Conservation (phyloP, 1,139 yeast genomes). For the Meyerozyma sp. region DNA sequence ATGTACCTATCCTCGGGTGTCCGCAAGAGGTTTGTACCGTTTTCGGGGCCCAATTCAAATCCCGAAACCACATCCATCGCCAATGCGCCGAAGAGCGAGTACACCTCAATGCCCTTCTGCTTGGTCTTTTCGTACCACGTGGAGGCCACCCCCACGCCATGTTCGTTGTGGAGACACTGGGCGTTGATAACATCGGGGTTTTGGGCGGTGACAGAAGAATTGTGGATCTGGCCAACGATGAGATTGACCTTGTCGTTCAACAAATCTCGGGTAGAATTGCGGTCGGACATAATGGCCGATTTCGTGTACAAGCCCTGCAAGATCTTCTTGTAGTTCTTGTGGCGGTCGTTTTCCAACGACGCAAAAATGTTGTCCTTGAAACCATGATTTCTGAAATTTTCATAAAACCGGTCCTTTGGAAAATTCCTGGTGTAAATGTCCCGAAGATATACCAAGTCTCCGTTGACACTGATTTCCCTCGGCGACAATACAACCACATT, state of each 20-base stretch:
- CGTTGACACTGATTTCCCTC: slow-evolving; percentile 54
- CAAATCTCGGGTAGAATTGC: slow-evolving; percentile 21
- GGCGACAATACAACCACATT: slow-evolving; percentile 59
- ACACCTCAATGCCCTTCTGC: slow-evolving; percentile 48
- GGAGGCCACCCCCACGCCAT: slow-evolving; percentile 11
- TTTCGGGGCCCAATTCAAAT: slow-evolving; percentile 51
- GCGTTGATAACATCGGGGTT: slow-evolving; percentile 32
- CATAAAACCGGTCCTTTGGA: slow-evolving; percentile 58
- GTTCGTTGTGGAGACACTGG: slow-evolving; percentile 24
- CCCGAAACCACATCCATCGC: slow-evolving; percentile 69
- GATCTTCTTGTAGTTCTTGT: slow-evolving; percentile 44
- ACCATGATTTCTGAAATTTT: slow-evolving; percentile 58
- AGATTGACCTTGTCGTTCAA: slow-evolving; percentile 21
- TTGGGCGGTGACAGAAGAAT: slow-evolving; percentile 27
- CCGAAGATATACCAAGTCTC: slow-evolving; percentile 42
- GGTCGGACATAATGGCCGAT: slow-evolving; percentile 29
- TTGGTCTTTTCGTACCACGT: slow-evolving; percentile 26
- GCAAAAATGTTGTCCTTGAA: slow-evolving; percentile 52
- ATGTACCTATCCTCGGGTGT: slow-evolving; percentile 36
- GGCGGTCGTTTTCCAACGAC: slow-evolving; percentile 43
- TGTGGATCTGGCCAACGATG: slow-evolving; percentile 22
- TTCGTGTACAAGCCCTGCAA: slow-evolving; percentile 49
- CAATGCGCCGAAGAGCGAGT: slow-evolving; percentile 57
- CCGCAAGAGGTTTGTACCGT: slow-evolving; percentile 38
- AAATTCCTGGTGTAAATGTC: slow-evolving; percentile 55